phyloP scores from a whole-genome alignment of 306 rosid species.

The Lotus japonicus region DNA sequence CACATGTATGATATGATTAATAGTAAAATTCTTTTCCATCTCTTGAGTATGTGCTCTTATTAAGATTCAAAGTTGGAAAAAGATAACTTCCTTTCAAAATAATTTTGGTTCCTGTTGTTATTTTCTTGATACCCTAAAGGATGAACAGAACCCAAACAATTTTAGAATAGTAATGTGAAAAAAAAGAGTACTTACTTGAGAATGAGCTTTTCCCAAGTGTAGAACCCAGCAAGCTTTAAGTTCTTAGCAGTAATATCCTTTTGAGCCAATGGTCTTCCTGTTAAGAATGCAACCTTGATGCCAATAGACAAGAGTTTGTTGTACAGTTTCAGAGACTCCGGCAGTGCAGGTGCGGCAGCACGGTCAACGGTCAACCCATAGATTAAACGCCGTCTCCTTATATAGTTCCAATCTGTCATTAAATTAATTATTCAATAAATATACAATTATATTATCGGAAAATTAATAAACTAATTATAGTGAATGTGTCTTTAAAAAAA shows the following conservation, averaged over 20 bases:
- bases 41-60: too few species aligned
- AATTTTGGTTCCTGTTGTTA: too few species aligned
- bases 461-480: too few species aligned
- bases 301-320: constrained; percentile 20
- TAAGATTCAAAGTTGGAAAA: too few species aligned
- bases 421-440: neutral
- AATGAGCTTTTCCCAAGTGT: constrained; percentile 41
- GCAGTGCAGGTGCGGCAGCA: constrained; percentile 42
- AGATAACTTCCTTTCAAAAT: too few species aligned
- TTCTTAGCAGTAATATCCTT: constrained; percentile 11
- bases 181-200: constrained; percentile 30
- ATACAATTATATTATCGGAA: too few species aligned
- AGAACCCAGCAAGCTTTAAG: constrained; percentile 35
- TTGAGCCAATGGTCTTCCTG: constrained; percentile 32
- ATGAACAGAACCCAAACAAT: too few species aligned
- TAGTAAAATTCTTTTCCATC: too few species aligned
- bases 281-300: constrained; percentile 42
- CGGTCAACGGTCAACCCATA: constrained; percentile 35
- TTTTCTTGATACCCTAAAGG: too few species aligned
- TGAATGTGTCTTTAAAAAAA: too few species aligned
- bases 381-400: constrained; percentile 1
- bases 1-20: too few species aligned
- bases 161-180: neutral
- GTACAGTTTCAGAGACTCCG: constrained; percentile 43
- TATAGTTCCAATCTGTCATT: constrained; percentile 26